Percentiles rank a stretch among this genome's conserved stretches.
phyloP scores from a whole-genome alignment of 345 rosid genomes.

The Gossypium arboreum region DNA sequence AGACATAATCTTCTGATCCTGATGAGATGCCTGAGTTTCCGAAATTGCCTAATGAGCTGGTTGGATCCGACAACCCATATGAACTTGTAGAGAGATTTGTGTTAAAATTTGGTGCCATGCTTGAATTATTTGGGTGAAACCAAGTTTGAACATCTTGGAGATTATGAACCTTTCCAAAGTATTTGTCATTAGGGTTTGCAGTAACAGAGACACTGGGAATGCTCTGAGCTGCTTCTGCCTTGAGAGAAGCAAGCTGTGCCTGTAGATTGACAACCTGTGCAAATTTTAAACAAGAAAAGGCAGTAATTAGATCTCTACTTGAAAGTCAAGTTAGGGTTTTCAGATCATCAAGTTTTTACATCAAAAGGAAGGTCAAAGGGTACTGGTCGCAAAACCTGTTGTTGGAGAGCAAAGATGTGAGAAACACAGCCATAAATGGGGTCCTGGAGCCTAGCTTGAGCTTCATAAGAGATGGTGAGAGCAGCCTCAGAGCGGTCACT shows the following conservation, averaged over 20 bases:
- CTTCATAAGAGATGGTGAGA: conserved; percentile 89
- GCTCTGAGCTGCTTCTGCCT: conserved; percentile 71
- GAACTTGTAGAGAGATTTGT: conserved; percentile 18
- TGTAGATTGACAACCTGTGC: conserved; percentile 81
- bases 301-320: neutral
- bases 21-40: conserved; percentile 39
- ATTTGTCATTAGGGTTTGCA: conserved; percentile 54
- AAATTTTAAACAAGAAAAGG: neutral
- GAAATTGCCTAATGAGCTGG: conserved; percentile 28
- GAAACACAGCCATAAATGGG: conserved; percentile 28
- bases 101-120: conserved; percentile 15
- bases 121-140: conserved; percentile 30
- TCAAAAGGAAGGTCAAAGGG: neutral
- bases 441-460: conserved; percentile 93
- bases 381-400: conserved; percentile 48
- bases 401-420: conserved; percentile 90
- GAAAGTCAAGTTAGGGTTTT: conserved; percentile 27
- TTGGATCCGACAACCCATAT: conserved; percentile 35
- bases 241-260: conserved; percentile 74
- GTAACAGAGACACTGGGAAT: conserved; percentile 31
- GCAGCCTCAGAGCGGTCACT: conserved; percentile 82
- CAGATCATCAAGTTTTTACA: neutral
- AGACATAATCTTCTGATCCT: conserved; percentile 21
- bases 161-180: conserved; percentile 32
- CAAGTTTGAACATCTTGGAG: conserved; percentile 50